phyloP scores from a whole-genome alignment of 2,329 filamentous ascomycete species.

The Xylariaceae sp. region DNA sequence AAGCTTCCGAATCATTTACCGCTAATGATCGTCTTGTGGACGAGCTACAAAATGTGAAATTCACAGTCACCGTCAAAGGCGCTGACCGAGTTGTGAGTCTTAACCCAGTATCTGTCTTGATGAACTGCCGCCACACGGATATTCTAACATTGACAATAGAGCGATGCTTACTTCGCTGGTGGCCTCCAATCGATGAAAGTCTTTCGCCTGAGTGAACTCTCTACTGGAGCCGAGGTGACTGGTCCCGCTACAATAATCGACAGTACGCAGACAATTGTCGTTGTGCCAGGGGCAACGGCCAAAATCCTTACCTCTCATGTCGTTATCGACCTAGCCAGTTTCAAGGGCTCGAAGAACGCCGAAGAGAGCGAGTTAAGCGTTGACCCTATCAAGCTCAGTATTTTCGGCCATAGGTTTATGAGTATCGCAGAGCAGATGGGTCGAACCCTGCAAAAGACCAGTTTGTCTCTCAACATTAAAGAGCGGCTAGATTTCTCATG shows the following conservation, averaged over 20 bases:
- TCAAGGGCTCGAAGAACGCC: conserved; percentile 24
- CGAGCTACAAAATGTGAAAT: conserved; percentile 73
- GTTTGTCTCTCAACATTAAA: conserved; percentile 76
- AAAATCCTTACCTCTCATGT: conserved; percentile 85
- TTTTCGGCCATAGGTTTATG: conserved; percentile 83
- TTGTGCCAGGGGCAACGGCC: conserved; percentile 75
- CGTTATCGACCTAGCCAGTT: conserved; percentile 76
- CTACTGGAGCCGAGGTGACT: conserved; percentile 66
- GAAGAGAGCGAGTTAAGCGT: conserved; percentile 45
- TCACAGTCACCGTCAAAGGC: conserved; percentile 58
- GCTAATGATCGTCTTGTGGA: conserved; percentile 70
- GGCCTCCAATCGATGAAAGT: conserved; percentile 75
- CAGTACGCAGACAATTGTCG: conserved; percentile 86
- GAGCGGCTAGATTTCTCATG: conserved; percentile 82
- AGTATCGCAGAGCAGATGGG: conserved; percentile 85
- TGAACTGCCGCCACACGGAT: too few relatives aligned
- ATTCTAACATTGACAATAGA: too few relatives aligned
- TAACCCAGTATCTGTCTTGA: conserved; percentile 39
- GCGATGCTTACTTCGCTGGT: conserved; percentile 75
- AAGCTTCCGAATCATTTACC: conserved; percentile 64
- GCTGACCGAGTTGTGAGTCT: conserved; percentile 60
- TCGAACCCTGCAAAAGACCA: conserved; percentile 73
- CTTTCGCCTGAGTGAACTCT: conserved; percentile 75
- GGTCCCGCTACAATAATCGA: conserved; percentile 87
- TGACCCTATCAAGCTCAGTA: conserved; percentile 73